Evolutionary conservation across 2,329 filamentous ascomycete species (phyloP).

Genomic region (Coleophoma cylindrospora): DNA sequence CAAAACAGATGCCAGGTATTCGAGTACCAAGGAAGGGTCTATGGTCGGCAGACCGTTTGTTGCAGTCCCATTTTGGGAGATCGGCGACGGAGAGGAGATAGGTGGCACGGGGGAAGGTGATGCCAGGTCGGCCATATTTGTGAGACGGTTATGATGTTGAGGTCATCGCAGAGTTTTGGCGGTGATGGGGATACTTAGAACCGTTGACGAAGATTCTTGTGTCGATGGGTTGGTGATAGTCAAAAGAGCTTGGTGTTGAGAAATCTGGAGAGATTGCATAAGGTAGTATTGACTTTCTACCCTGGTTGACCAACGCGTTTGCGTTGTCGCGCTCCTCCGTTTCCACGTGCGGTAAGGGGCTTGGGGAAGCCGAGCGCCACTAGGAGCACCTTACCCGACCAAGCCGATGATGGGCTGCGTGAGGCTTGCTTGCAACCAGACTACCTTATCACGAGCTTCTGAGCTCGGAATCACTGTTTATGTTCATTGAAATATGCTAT

Average conservation of each 20-base stretch:
- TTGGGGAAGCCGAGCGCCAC: not conserved
- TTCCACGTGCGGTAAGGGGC: not conserved
- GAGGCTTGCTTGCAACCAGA: too few species aligned
- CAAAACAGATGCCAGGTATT: conserved; percentile 67
- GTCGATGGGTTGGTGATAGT: conserved; percentile 7
- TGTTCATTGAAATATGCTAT: too few species aligned
- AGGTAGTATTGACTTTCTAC: too few species aligned
- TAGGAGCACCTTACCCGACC: not conserved
- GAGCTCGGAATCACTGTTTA: too few species aligned
- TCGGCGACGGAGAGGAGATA: conserved; percentile 20
- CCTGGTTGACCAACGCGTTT: too few species aligned
- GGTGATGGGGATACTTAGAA: too few species aligned
- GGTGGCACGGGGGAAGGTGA: not conserved
- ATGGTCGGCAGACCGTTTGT: conserved; percentile 44
- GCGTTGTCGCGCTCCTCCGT: too few species aligned
- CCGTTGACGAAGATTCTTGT: not conserved
- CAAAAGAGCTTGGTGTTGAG: not conserved
- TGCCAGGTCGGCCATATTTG: conserved; percentile 24
- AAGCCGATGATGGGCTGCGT: not conserved
- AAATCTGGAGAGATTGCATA: too few species aligned
- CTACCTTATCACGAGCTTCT: too few species aligned
- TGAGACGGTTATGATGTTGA: conserved; percentile 9
- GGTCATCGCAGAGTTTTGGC: conserved; percentile 16
- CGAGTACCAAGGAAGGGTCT: conserved; percentile 65
- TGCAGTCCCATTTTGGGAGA: conserved; percentile 21